Base-by-base conservation (phyloP, 75 land plant genomes). In the Sequoiadendron giganteum region DNA sequence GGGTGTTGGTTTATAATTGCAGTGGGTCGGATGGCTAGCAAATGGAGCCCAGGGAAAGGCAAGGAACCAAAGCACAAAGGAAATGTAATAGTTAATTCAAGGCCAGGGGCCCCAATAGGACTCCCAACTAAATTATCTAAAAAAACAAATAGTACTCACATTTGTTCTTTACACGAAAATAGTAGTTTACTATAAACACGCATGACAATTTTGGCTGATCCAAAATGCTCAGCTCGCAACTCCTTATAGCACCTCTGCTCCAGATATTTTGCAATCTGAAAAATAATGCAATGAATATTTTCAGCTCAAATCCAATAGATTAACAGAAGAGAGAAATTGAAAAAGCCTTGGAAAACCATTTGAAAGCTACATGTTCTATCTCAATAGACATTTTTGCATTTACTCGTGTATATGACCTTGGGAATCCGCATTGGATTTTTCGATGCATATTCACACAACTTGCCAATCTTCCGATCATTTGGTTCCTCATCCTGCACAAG, bases 181-280 rank as follows among this genome's bases (percentile, higher is more conserved):
- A 98, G 76, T 47, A 98, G 89, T 89, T 95, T 97, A 43, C 91
- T 91, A 88, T 95, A 97, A 77, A 96, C 92, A 75, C 90, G 90
- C 93, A 97, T 93, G 54, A 98, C 96, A 73, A 94, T 89, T 91
- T 92, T 93, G 49, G 90, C 97, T 30, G 90, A 92, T 10, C 93
- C 93, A 84, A 93, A 93, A 68, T 92, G 98, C 75, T 95, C 99
- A 90, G 39, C 82, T 88, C 95, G 89, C 88, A 98, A 87, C 87
- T 97, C 99, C 92, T 95, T 98, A 86, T 95, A 95, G 84, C 97
- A 98, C 87, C 92, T 91, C 89, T 96, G 99, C 90, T 98, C 99
- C 70, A 98, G 93, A 83, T 90, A 88, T 86, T 75, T 86, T 72
- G 96, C 92, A 52, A 98, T 98, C 99, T 98, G 95, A 49, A 47